Base-by-base conservation (phyloP, 2,329 filamentous ascomycete species). In the Aspergillus unguis region DNA sequence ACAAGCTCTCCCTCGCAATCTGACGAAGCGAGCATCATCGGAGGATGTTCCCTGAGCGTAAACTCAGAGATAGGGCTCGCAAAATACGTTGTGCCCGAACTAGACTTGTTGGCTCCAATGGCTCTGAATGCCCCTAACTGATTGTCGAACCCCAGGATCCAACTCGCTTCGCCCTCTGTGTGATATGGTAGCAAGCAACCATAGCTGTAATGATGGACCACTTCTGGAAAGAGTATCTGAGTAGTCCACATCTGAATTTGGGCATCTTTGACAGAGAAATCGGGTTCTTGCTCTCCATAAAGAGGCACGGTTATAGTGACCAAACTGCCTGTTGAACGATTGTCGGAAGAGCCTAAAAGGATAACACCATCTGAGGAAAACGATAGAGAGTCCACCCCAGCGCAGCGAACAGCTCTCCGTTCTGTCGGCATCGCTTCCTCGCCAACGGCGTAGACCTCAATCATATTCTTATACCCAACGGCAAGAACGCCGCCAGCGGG, bases 381-480 rank as follows among this genome's bases (percentile, higher is more conserved):
- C 3, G 84, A 80, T 44, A 94, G 72, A 2, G 83, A 78, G 65
- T 92, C 88, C 4, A 92, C 86, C 1, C 80, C 81, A 64, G 88
- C 85, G 64, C 88, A 92, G 64, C 91, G 90, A 52, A 92, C 88
- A 8, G 88, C 83, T 60, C 89, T 80, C 62, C 86, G 80, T 60
- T 91, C 86, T 0, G 83, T 87, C 9, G 81, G 71, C 28, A 86
- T 64, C 27, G 83, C 84, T 48, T 78, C 81, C 2, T 85, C 77
- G 44, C 82, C 83, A 36, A 95, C 75, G 4, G 90, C 88, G 28
- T 88, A 85, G 0, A 96, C 88, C 69, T 96, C 91, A 57, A 96
- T 92, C n/a, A 88, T 89, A 50, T 88, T 88, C 64, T 90, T 85
- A 69, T 92, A 95, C 6, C 90, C 90, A 11, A 90, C 87, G 26